Evolutionary conservation across 345 rosid species (phyloP).

Genomic region (Draba incana): DNA sequence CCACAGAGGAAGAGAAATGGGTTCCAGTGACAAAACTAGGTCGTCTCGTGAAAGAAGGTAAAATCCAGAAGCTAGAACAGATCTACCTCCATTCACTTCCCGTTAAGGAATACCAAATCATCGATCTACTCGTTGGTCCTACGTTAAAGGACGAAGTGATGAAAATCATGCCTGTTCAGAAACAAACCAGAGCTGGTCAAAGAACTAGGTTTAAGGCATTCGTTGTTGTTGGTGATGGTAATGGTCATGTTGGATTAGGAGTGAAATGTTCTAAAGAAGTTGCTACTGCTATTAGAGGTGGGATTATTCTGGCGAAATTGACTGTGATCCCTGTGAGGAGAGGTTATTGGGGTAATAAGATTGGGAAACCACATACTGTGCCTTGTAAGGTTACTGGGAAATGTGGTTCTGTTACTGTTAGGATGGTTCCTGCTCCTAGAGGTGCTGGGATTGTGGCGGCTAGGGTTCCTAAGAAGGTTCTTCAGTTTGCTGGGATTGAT

Average conservation of each 20-base stretch:
- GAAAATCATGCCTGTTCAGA: constrained; percentile 86
- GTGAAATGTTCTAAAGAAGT: constrained; percentile 77
- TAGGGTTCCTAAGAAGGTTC: constrained; percentile 71
- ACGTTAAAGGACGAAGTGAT: constrained; percentile 80
- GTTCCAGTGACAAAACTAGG: constrained; percentile 80
- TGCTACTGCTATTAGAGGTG: constrained; percentile 70
- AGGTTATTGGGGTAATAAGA: constrained; percentile 82
- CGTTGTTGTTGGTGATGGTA: constrained; percentile 60
- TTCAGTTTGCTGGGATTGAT: constrained; percentile 71
- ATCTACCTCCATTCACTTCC: constrained; percentile 79
- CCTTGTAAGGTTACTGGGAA: constrained; percentile 78
- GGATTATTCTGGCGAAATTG: constrained; percentile 63
- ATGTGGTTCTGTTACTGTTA: constrained; percentile 68
- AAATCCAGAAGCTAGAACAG: constrained; percentile 59
- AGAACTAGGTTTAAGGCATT: constrained; percentile 76
- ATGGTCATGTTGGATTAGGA: constrained; percentile 72
- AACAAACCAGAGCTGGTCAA: constrained; percentile 75
- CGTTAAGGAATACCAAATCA: constrained; percentile 76
- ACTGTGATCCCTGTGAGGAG: constrained; percentile 70
- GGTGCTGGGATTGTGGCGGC: constrained; percentile 80
- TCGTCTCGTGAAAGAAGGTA: constrained; percentile 62
- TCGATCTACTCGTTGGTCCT: constrained; percentile 70
- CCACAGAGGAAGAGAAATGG: constrained; percentile 76
- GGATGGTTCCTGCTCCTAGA: constrained; percentile 82
- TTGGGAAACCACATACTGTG: constrained; percentile 72